These are phyloP conservation scores for Ampelocalamus luodianensis DNA, from an alignment of 176 grass and related monocot genomes.

Conservation along the genomic window DNA sequence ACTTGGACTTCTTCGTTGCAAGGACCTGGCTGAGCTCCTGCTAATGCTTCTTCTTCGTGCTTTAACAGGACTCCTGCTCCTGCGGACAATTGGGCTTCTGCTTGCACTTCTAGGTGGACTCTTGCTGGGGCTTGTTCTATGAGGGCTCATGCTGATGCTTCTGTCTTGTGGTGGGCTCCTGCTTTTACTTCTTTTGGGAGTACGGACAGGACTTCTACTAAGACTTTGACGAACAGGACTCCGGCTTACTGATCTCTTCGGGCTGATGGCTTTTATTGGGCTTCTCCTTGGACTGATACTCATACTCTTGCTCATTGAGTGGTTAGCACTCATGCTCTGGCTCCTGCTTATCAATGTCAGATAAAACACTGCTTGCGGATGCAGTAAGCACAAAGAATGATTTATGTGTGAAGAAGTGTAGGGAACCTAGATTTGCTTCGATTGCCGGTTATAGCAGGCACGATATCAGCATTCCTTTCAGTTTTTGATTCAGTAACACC, in stretches of 20 bases:
- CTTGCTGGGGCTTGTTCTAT: conserved; percentile 56
- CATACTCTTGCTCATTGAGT: conserved; percentile 96
- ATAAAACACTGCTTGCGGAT: conserved; percentile 62
- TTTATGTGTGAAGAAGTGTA: conserved; percentile 52
- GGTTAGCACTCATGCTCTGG: conserved; percentile 70
- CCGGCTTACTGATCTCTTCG: conserved; percentile 51
- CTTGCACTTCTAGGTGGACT: conserved; percentile 54
- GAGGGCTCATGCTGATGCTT: conserved; percentile 64
- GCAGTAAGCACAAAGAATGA: conserved; percentile 68
- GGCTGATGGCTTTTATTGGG: conserved; percentile 53
- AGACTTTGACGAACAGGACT: conserved; percentile 44
- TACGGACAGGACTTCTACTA: conserved; percentile 53
- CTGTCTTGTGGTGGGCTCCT: conserved; percentile 47
- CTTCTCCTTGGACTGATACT: conserved; percentile 88
- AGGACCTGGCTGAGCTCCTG: conserved; percentile 68
- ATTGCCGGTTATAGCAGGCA: conserved; percentile 53
- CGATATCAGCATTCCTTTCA: conserved; percentile 45
- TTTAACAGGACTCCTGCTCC: conserved; percentile 76
- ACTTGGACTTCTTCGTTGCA: conserved; percentile 61
- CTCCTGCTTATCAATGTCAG: conserved; percentile 84
- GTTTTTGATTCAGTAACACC: conserved; percentile 55
- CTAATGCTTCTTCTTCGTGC: conserved; percentile 61
- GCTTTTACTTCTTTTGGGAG: conserved; percentile 49
- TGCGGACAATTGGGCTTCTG: conserved; percentile 49
- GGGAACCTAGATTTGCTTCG: conserved; percentile 92